Percentiles rank a stretch among this genome's conserved stretches.
Conservation (phyloP, 148 eudicot species). For the Chenopodium suecicum region DNA sequence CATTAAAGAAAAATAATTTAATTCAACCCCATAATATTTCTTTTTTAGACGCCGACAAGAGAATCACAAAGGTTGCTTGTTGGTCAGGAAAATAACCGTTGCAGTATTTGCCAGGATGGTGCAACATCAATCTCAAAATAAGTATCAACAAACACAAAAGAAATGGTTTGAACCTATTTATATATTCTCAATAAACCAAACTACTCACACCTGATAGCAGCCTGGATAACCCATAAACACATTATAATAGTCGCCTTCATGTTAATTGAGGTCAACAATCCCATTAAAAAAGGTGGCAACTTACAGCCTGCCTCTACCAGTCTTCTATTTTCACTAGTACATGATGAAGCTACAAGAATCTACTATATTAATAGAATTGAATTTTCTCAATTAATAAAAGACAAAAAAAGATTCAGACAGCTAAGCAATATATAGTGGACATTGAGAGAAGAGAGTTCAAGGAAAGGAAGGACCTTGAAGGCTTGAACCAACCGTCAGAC, state of each 20-base stretch:
- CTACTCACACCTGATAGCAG: background rate
- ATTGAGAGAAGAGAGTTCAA: background rate
- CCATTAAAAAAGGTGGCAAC: background rate
- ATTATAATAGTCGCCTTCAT: background rate
- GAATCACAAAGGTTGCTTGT: background rate
- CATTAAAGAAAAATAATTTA: too few relatives aligned
- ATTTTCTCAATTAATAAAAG: too few relatives aligned
- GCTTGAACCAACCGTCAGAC: background rate
- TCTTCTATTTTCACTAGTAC: background rate
- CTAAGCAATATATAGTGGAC: background rate
- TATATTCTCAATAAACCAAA: constrained; percentile 4
- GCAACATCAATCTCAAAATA: constrained; percentile 1
- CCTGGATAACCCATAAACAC: background rate
- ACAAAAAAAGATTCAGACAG: too few relatives aligned
- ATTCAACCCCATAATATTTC: too few relatives aligned
- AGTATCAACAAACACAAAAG: background rate
- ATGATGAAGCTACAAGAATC: background rate
- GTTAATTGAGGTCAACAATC: background rate
- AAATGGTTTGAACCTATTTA: background rate
- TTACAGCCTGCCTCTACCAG: background rate
- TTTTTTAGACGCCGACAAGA: background rate
- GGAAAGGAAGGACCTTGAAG: background rate
- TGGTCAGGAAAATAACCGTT: background rate
- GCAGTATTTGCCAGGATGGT: constrained; percentile 1
- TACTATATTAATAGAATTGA: background rate